A percentile compares a stretch with the other conserved stretches of the same genome.
These are phyloP conservation scores for Euphorbia corollata DNA, from an alignment of 441 rosid genomes.

Conservation along the genomic window DNA sequence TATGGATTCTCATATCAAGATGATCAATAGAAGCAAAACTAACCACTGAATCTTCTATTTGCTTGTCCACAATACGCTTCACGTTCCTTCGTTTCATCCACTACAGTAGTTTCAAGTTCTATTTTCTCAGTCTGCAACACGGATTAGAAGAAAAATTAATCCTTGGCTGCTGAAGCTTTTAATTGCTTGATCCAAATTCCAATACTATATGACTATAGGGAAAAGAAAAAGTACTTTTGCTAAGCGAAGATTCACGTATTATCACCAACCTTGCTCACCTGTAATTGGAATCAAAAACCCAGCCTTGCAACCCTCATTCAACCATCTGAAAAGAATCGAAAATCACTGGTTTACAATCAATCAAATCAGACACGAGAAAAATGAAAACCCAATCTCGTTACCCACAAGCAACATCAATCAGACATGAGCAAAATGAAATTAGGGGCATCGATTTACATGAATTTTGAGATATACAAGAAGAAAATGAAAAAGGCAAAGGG, in stretches of 20 bases:
- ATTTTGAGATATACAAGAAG: too few relatives aligned
- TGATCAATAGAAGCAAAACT: slow-evolving; percentile 25
- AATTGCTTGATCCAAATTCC: slow-evolving; percentile 9
- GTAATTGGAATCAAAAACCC: too few relatives aligned
- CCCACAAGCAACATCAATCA: too few relatives aligned
- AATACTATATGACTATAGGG: slow-evolving; percentile 9
- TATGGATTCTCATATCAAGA: neutral
- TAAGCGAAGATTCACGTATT: neutral
- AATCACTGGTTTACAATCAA: too few relatives aligned
- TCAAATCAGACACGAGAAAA: too few relatives aligned
- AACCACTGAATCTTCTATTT: slow-evolving; percentile 82
- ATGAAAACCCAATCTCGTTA: too few relatives aligned
- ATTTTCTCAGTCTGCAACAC: slow-evolving; percentile 77
- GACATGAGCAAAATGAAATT: too few relatives aligned
- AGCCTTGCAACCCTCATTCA: too few relatives aligned
- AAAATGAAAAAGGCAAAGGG: too few relatives aligned
- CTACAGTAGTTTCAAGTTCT: slow-evolving; percentile 90
- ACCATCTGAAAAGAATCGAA: too few relatives aligned
- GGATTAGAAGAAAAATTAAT: slow-evolving; percentile 10
- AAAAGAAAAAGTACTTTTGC: neutral
- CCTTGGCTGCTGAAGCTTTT: neutral
- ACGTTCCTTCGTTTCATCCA: slow-evolving; percentile 88
- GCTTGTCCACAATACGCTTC: slow-evolving; percentile 80
- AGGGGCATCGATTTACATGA: too few relatives aligned
- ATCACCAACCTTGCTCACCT: too few relatives aligned